Percentiles rank a stretch among this genome's conserved stretches.
phyloP scores from a whole-genome alignment of 225 moss, liverwort and hornwort genomes.

The Bryoerythrophyllum caledonicum region DNA sequence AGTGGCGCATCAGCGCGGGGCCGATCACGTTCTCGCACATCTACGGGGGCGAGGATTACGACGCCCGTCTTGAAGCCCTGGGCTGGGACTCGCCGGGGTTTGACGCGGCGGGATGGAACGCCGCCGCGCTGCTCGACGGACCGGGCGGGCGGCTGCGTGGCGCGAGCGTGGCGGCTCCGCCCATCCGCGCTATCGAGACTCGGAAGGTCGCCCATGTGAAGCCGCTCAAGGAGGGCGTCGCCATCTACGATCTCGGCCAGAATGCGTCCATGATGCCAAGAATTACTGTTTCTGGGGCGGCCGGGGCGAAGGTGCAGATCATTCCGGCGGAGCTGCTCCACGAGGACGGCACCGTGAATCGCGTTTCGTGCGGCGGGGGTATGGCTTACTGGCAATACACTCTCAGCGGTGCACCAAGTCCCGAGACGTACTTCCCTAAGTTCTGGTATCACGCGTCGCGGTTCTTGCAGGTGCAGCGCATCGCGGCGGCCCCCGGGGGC shows the following conservation, averaged over 20 bases:
- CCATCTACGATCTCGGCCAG: conserved; percentile 50
- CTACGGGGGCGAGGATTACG: conserved; percentile 57
- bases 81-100: conserved; percentile 55
- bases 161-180: conserved; percentile 44
- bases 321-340: conserved; percentile 45
- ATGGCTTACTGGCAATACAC: conserved; percentile 53
- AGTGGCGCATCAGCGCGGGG: conserved; percentile 42
- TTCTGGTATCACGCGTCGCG: conserved; percentile 56
- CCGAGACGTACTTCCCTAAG: conserved; percentile 52
- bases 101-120: conserved; percentile 28
- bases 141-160: conserved; percentile 51
- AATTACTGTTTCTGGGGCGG: conserved; percentile 35
- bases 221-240: conserved; percentile 25
- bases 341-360: conserved; percentile 43
- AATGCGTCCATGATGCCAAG: conserved; percentile 60
- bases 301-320: conserved; percentile 46
- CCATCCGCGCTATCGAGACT: conserved; percentile 51
- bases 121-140: conserved; percentile 28
- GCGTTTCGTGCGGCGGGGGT: conserved; percentile 47
- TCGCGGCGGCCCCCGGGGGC: conserved; percentile 24
- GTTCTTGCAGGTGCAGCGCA: conserved; percentile 47
- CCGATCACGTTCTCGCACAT: conserved; percentile 56
- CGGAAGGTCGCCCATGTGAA: conserved; percentile 24
- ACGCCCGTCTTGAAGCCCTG: conserved; percentile 44
- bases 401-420: background rate